Evolutionary conservation across 1,284 basidiomycete species (phyloP), one percentile per base, ranked within the genome.

Genomic region (Ustanciosporium gigantosporum): DNA sequence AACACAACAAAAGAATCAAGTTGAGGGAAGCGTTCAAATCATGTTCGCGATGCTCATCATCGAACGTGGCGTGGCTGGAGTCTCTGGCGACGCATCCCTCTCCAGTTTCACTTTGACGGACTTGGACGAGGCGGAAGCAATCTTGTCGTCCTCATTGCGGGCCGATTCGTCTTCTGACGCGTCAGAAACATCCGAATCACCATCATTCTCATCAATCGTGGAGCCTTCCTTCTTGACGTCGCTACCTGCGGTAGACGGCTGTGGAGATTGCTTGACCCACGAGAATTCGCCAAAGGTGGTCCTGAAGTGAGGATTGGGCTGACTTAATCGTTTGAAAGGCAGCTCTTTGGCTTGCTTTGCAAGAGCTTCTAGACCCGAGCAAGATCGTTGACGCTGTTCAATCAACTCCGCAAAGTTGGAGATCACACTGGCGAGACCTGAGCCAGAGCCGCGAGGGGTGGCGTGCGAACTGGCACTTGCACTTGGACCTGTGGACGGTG

Each of bases 321-420:
- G 58, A 40, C 58, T 61, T 25, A 61, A 23, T 5, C 58, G 50
- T 43, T 61, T 61, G n/a, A 60, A 37, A 13, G 59, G 52, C 41
- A 64, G 19, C 19, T 53, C 59, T 17, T 57, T 52, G 4, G 53
- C 53, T 29, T 57, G 59, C 25, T 57, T 48, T 14, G 53, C 59
- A 14, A 64, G 49, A 13, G 59, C 59, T 32, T 64, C 59, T 17
- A 64, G 36, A 1, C 53, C 52, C 4, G 59, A 64, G 25, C 59
- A 64, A 21, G 59, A 64, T 9, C 53, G 51, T 31, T 64, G 59
- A 25, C 59, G 59, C n/a, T 57, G 45, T 36, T 64, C 53, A 31
- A 64, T 57, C 27, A 64, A 36, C 31, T 64, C 59, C n/a, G 59
- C 59, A 37, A 57, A 57, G 36, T 57, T 52, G 22, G 52, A 64